Conservation (phyloP, 805 yeast genomes). For the Saccharomycopsis microspora region DNA sequence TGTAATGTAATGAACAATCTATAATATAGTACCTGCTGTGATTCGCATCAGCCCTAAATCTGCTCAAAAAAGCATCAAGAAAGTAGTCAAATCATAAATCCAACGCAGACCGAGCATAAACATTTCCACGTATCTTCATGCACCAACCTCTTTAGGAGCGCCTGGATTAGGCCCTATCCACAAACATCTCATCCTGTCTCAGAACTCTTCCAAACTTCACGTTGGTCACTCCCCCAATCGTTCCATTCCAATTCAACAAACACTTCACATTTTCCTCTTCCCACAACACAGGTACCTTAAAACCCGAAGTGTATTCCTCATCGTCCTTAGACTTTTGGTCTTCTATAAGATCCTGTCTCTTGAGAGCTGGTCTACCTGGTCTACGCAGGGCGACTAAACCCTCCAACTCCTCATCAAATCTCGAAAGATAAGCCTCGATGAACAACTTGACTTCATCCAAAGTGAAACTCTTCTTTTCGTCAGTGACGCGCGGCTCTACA, state of each 20-base stretch:
- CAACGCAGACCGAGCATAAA: too few species aligned
- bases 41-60: too few species aligned
- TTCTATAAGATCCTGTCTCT: conserved; percentile 57
- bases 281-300: conserved; percentile 59
- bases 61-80: too few species aligned
- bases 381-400: conserved; percentile 52
- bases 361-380: conserved; percentile 78
- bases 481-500: conserved; percentile 31
- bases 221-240: conserved; percentile 62
- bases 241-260: conserved; percentile 71
- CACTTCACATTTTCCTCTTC: conserved; percentile 45
- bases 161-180: too few species aligned
- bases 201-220: conserved; percentile 33
- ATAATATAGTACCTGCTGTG: too few species aligned
- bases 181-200: background rate
- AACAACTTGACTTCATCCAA: conserved; percentile 50
- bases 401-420: conserved; percentile 72
- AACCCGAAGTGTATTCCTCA: conserved; percentile 58
- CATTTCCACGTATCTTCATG: too few species aligned
- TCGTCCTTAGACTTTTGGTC: conserved; percentile 49
- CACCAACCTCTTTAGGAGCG: too few species aligned
- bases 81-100: too few species aligned
- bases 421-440: conserved; percentile 46
- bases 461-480: conserved; percentile 31
- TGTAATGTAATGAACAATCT: too few species aligned